phyloP scores from a whole-genome alignment of 805 yeast species.

The Sugiyamaella valdiviana region DNA sequence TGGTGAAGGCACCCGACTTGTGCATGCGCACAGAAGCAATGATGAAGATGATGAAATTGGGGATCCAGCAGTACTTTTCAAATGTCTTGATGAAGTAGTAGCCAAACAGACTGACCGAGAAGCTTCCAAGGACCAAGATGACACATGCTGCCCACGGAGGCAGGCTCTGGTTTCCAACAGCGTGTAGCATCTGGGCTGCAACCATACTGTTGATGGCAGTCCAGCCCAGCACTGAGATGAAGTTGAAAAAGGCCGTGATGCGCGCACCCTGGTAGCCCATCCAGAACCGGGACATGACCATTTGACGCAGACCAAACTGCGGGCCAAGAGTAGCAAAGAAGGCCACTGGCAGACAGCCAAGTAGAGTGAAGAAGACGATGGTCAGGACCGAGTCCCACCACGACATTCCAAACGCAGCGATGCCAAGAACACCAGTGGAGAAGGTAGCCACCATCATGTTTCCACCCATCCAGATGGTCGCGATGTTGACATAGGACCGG shows the following conservation, averaged over 20 bases:
- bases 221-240: slow-evolving; percentile 90
- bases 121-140: slow-evolving; percentile 59
- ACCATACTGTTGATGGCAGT: slow-evolving; percentile 88
- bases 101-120: slow-evolving; percentile 74
- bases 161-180: slow-evolving; percentile 56
- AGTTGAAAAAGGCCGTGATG: slow-evolving; percentile 68
- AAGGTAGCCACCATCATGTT: slow-evolving; percentile 81
- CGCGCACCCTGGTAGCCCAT: slow-evolving; percentile 72
- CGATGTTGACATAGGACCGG: slow-evolving; percentile 59
- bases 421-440: slow-evolving; percentile 67
- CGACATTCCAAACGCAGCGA: slow-evolving; percentile 56
- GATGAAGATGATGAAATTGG: slow-evolving; percentile 64
- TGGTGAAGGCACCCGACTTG: slow-evolving; percentile 55
- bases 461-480: slow-evolving; percentile 88
- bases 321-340: slow-evolving; percentile 79
- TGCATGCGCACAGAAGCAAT: slow-evolving; percentile 73
- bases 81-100: slow-evolving; percentile 73
- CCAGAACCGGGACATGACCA: slow-evolving; percentile 71
- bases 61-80: slow-evolving; percentile 87
- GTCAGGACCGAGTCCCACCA: slow-evolving; percentile 66
- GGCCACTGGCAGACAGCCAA: slow-evolving; percentile 78
- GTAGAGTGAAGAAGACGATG: slow-evolving; percentile 63
- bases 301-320: slow-evolving; percentile 79
- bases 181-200: slow-evolving; percentile 74
- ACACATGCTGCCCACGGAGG: slow-evolving; percentile 93